Conservation (phyloP, 2,329 filamentous ascomycete genomes). For the Phymatotrichopsis omnivora region DNA sequence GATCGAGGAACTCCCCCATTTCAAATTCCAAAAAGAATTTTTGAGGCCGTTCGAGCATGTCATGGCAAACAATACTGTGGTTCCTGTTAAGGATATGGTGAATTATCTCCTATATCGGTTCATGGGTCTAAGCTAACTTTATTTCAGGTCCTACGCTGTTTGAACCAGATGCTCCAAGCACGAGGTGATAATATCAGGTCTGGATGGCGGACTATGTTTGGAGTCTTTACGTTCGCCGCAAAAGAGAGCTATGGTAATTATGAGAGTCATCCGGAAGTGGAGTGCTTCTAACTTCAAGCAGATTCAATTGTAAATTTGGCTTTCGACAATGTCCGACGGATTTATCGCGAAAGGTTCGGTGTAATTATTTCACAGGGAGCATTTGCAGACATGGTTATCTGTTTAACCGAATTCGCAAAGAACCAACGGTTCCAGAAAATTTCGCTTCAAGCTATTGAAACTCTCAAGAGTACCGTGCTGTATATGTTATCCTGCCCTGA, state of each 20-base stretch:
- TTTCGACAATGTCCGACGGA: slow-evolving; percentile 90
- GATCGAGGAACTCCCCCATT: slow-evolving; percentile 91
- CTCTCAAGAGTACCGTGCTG: slow-evolving; percentile 82
- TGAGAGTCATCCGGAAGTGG: not conserved
- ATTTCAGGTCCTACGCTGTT: slow-evolving; percentile 58
- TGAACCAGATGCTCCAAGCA: slow-evolving; percentile 99
- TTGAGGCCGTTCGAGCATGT: slow-evolving; percentile 97
- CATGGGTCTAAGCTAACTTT: slow-evolving; percentile 2
- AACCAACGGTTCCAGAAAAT: slow-evolving; percentile 99
- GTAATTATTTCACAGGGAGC: slow-evolving; percentile 93
- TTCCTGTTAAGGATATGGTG: slow-evolving; percentile 90
- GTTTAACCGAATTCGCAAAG: slow-evolving; percentile 96
- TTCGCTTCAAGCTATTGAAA: slow-evolving; percentile 89
- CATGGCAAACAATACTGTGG: slow-evolving; percentile 80
- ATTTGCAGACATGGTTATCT: slow-evolving; percentile 92
- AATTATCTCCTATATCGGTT: too few species aligned
- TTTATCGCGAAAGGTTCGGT: slow-evolving; percentile 91
- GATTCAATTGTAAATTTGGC: slow-evolving; percentile 94
- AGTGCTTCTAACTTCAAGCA: slow-evolving; percentile 33
- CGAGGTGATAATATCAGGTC: slow-evolving; percentile 93
- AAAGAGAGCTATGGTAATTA: slow-evolving; percentile 64
- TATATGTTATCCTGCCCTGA: slow-evolving; percentile 94
- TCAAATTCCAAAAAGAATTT: slow-evolving; percentile 99
- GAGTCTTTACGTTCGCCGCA: slow-evolving; percentile 92
- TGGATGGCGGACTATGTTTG: slow-evolving; percentile 99